Evolutionary conservation across 2,329 filamentous ascomycete species (phyloP).

Genomic region (Aspergillus ustus): DNA sequence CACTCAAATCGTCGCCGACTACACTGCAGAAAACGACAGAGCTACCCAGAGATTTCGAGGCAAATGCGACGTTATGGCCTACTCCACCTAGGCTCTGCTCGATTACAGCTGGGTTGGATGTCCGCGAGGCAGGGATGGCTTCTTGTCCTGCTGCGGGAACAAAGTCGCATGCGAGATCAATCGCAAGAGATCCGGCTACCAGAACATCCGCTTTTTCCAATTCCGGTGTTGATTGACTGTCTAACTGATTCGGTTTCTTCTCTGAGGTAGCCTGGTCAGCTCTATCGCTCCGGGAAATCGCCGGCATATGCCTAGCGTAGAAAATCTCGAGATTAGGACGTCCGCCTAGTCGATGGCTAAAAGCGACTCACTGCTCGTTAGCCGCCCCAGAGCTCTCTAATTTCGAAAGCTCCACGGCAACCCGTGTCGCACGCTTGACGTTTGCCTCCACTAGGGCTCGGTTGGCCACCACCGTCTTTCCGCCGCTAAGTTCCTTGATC

Average conservation of each 20-base stretch:
- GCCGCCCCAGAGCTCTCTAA: constrained; percentile 49
- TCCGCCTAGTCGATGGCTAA: constrained; percentile 27
- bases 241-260: constrained; percentile 20
- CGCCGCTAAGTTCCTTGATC: constrained; percentile 77
- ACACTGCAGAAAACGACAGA: constrained; percentile 77
- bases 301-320: constrained; percentile 43
- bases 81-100: constrained; percentile 87
- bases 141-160: constrained; percentile 49
- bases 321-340: constrained; percentile 42
- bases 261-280: constrained; percentile 29
- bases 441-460: constrained; percentile 70
- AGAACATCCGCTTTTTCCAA: constrained; percentile 66
- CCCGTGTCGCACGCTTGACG: constrained; percentile 65
- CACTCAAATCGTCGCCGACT: constrained; percentile 78
- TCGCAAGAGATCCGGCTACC: constrained; percentile 86
- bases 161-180: constrained; percentile 87
- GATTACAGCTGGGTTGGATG: constrained; percentile 84
- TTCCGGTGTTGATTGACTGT: constrained; percentile 15
- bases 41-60: constrained; percentile 72
- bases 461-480: constrained; percentile 75
- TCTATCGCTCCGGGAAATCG: constrained; percentile 30
- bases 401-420: constrained; percentile 66
- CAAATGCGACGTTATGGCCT: constrained; percentile 87
- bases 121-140: constrained; percentile 60
- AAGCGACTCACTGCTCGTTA: constrained; percentile 44